phyloP scores from a whole-genome alignment of 2,329 filamentous ascomycete species.

The Periconia macrospinosa region DNA sequence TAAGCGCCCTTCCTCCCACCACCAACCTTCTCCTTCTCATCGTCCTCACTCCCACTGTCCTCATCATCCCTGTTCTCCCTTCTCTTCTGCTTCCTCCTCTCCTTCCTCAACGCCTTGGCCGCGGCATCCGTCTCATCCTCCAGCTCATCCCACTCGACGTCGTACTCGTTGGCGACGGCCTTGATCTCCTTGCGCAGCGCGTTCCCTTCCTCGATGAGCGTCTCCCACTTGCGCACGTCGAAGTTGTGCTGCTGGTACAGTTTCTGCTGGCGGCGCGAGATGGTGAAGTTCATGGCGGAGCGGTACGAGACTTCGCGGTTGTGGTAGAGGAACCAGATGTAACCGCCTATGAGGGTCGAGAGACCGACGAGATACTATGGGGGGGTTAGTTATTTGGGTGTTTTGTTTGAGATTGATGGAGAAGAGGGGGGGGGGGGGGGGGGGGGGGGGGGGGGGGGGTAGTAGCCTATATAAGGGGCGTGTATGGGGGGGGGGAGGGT shows the following conservation, averaged over 20 bases:
- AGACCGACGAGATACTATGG: conserved; percentile 75
- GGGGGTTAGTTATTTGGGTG: background rate
- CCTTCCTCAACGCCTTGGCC: conserved; percentile 57
- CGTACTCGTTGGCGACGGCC: conserved; percentile 80
- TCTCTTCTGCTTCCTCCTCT: conserved; percentile 44
- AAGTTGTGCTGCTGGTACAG: conserved; percentile 78
- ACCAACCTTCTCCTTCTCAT: conserved; percentile 24
- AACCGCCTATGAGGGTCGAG: conserved; percentile 82
- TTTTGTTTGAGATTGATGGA: no score
- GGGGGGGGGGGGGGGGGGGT: no score
- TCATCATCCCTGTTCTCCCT: conserved; percentile 42
- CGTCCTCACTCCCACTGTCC: conserved; percentile 21
- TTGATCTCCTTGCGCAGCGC: conserved; percentile 76
- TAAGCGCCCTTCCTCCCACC: conserved; percentile 32
- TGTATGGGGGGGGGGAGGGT: conserved; percentile 6
- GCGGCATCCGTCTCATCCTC: conserved; percentile 69
- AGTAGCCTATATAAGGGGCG: no score
- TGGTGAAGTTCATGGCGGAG: conserved; percentile 83
- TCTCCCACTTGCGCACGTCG: conserved; percentile 76
- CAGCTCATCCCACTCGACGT: conserved; percentile 84
- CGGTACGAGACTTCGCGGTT: conserved; percentile 87
- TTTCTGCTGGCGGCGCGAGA: conserved; percentile 73
- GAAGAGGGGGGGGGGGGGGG: no score
- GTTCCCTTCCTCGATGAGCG: conserved; percentile 78
- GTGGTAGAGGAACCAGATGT: conserved; percentile 92